These are phyloP conservation scores for Scedosporium aurantiacum DNA, from an alignment of 2,329 filamentous ascomycete species.

Conservation along the genomic window DNA sequence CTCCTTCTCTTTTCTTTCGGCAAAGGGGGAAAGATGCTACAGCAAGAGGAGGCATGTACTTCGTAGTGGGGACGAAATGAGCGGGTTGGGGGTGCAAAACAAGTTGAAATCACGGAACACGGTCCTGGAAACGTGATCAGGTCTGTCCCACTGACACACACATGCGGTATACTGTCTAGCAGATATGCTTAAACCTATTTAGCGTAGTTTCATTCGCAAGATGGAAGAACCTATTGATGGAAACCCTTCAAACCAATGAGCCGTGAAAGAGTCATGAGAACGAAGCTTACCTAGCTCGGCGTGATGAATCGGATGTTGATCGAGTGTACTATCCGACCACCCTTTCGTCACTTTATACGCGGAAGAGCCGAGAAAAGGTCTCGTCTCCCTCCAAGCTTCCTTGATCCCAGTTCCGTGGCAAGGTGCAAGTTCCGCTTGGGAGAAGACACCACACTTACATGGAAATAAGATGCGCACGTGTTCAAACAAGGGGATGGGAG, in stretches of 20 bases:
- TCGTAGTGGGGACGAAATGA: neutral
- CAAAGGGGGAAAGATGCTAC: neutral
- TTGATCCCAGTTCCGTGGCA: too few relatives aligned
- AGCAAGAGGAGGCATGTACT: neutral
- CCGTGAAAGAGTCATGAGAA: neutral
- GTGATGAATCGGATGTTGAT: too few relatives aligned
- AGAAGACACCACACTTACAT: neutral
- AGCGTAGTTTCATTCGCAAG: neutral
- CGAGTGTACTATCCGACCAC: too few relatives aligned
- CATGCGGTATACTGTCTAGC: neutral
- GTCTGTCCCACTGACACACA: neutral
- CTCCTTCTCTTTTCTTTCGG: neutral
- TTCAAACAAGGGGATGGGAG: neutral
- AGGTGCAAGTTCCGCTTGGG: neutral
- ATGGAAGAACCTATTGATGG: neutral
- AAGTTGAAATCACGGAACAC: neutral
- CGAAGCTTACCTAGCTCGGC: too few relatives aligned
- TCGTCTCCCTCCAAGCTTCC: too few relatives aligned
- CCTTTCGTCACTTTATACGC: too few relatives aligned
- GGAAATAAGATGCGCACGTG: neutral
- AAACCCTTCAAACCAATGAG: too few relatives aligned
- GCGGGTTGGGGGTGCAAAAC: neutral
- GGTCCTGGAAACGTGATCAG: neutral
- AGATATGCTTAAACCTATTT: neutral
- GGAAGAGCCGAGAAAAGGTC: too few relatives aligned